These are phyloP conservation scores for Xylariaceae sp. DNA, from an alignment of 2,329 filamentous ascomycete genomes.

Conservation along the genomic window DNA sequence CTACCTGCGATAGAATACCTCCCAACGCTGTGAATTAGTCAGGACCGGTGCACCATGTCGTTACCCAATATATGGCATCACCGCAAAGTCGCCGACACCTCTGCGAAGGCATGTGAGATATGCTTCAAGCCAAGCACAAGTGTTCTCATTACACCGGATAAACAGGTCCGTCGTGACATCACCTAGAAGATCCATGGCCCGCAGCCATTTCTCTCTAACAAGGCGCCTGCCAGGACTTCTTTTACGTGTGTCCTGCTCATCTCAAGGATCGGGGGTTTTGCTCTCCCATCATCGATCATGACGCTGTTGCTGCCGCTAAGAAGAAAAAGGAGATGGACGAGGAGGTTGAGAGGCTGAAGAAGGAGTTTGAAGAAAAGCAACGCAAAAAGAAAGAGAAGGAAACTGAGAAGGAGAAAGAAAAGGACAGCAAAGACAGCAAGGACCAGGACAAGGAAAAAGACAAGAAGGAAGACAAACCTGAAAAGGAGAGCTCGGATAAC, in stretches of 20 bases:
- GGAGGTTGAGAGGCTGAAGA: conserved; percentile 60
- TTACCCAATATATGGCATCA: conserved; percentile 79
- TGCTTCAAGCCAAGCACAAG: conserved; percentile 86
- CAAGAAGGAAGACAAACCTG: conserved; percentile 28
- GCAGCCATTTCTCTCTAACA: conserved; percentile 6
- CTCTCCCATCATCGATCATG: conserved; percentile 65
- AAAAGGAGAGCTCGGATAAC: conserved; percentile 25
- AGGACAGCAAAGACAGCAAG: conserved; percentile 44
- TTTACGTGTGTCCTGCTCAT: conserved; percentile 82
- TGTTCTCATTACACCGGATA: conserved; percentile 83
- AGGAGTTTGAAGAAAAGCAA: conserved; percentile 71
- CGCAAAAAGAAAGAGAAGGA: conserved; percentile 65
- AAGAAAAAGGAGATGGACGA: conserved; percentile 61
- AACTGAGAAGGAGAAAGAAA: conserved; percentile 48
- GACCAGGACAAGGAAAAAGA: conserved; percentile 35
- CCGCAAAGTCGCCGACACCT: conserved; percentile 78
- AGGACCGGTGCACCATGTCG: conserved; percentile 35
- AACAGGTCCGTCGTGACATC: conserved; percentile 57
- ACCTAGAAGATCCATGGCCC: conserved; percentile 3
- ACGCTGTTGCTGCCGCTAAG: conserved; percentile 57
- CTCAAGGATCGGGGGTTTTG: conserved; percentile 80
- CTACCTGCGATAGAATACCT: neutral
- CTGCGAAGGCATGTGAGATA: conserved; percentile 78
- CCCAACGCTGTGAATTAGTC: neutral
- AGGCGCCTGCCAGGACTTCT: conserved; percentile 60